phyloP scores from a whole-genome alignment of 495 filamentous ascomycete species.

The Neurospora sp. region DNA sequence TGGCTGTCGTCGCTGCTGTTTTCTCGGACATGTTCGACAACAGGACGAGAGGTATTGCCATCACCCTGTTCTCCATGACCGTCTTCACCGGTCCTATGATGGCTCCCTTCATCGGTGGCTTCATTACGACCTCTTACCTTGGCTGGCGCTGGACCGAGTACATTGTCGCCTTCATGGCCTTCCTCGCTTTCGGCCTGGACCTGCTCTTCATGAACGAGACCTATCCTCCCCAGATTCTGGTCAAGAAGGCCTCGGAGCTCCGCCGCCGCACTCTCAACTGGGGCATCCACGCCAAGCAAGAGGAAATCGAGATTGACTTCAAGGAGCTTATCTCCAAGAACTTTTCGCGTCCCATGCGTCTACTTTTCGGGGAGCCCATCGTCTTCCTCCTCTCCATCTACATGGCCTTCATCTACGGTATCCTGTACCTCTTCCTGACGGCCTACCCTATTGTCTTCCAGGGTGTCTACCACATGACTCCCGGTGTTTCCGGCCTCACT shows the following conservation, averaged over 20 bases:
- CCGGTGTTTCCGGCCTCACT: slow-evolving; percentile 61
- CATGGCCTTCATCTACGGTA: slow-evolving; percentile 70
- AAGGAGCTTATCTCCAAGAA: slow-evolving; percentile 72
- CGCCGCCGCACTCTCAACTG: slow-evolving; percentile 78
- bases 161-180: slow-evolving; percentile 62
- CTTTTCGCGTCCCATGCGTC: slow-evolving; percentile 66
- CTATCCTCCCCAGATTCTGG: slow-evolving; percentile 72
- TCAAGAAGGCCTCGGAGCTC: slow-evolving; percentile 66
- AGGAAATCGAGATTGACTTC: slow-evolving; percentile 83
- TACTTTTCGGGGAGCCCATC: slow-evolving; percentile 75
- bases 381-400: slow-evolving; percentile 65
- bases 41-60: slow-evolving; percentile 64
- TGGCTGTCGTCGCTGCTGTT: slow-evolving; percentile 77
- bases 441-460: slow-evolving; percentile 77
- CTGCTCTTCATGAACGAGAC: slow-evolving; percentile 70
- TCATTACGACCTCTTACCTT: slow-evolving; percentile 57
- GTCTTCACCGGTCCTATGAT: slow-evolving; percentile 76
- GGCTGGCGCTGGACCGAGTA: slow-evolving; percentile 89
- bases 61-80: slow-evolving; percentile 73
- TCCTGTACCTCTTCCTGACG: slow-evolving; percentile 73
- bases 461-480: slow-evolving; percentile 53
- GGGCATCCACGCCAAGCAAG: slow-evolving; percentile 90
- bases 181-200: slow-evolving; percentile 56
- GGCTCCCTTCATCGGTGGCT: slow-evolving; percentile 76
- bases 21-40: slow-evolving; percentile 87